Evolutionary conservation across 768 basidiomycete species (phyloP).

Genomic region (Naganishia vishniacii): DNA sequence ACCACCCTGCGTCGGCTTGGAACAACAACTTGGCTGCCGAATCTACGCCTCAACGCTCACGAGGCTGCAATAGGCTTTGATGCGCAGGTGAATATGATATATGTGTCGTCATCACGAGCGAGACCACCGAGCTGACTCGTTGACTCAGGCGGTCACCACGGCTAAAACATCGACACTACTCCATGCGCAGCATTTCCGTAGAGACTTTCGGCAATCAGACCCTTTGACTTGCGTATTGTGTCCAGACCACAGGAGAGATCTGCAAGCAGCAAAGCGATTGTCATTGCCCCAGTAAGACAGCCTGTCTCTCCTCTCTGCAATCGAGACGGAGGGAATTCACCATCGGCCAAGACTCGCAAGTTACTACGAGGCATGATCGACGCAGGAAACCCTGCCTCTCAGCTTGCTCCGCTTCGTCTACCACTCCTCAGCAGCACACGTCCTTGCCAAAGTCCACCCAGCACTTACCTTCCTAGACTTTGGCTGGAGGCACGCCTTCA

Average conservation of each 20-base stretch:
- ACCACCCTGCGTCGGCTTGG: neutral
- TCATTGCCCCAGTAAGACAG: neutral
- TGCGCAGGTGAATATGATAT: neutral
- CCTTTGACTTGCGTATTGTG: too few species aligned
- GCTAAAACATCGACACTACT: neutral
- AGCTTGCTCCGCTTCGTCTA: neutral
- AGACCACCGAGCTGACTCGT: conserved; percentile 9
- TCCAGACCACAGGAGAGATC: neutral
- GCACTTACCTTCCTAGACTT: neutral
- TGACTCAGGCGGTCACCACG: conserved; percentile 17
- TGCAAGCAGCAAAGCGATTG: neutral
- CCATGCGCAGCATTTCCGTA: neutral
- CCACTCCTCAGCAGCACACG: too few species aligned
- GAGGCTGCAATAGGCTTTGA: conserved; percentile 18
- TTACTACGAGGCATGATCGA: neutral
- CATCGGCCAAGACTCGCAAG: neutral
- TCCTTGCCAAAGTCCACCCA: neutral
- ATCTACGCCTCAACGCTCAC: neutral
- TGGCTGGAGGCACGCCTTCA: neutral
- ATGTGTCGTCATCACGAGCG: neutral
- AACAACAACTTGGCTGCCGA: neutral
- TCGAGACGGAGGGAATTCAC: neutral
- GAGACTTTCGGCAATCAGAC: too few species aligned
- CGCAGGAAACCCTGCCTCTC: neutral
- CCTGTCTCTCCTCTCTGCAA: neutral